Evolutionary conservation across 805 yeast genomes (phyloP).

Genomic region (Starmerella sp.): DNA sequence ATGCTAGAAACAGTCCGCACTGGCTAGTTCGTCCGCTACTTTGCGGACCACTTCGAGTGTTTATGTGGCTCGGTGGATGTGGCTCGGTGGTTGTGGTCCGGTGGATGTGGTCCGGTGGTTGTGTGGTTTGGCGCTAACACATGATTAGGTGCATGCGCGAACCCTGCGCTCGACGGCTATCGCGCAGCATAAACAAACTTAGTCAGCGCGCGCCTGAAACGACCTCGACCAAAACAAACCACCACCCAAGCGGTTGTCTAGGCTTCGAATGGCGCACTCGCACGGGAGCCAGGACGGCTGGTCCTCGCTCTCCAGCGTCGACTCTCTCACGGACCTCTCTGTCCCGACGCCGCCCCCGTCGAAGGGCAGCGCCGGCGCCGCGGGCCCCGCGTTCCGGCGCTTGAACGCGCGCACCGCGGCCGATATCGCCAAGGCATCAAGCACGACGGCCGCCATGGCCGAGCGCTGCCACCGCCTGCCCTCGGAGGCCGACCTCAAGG

Average conservation of each 20-base stretch:
- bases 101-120: too few species aligned
- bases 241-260: not conserved
- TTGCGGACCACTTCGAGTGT: too few species aligned
- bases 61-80: too few species aligned
- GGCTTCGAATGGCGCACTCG: not conserved
- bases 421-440: not conserved
- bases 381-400: not conserved
- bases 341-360: conserved; percentile 1
- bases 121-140: not conserved
- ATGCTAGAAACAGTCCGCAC: too few species aligned
- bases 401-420: conserved; percentile 3
- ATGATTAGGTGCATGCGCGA: not conserved
- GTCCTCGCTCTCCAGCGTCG: conserved; percentile 2
- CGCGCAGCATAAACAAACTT: conserved; percentile 3
- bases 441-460: not conserved
- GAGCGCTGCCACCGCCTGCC: not conserved
- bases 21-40: too few species aligned
- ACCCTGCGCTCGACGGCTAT: not conserved
- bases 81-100: too few species aligned
- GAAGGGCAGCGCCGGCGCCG: not conserved
- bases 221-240: conserved; percentile 1
- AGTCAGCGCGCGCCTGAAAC: not conserved
- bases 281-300: not conserved
- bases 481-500: not conserved
- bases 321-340: not conserved